phyloP scores from a whole-genome alignment of 2,329 filamentous ascomycete genomes.

The Fusarium sarcochroum region DNA sequence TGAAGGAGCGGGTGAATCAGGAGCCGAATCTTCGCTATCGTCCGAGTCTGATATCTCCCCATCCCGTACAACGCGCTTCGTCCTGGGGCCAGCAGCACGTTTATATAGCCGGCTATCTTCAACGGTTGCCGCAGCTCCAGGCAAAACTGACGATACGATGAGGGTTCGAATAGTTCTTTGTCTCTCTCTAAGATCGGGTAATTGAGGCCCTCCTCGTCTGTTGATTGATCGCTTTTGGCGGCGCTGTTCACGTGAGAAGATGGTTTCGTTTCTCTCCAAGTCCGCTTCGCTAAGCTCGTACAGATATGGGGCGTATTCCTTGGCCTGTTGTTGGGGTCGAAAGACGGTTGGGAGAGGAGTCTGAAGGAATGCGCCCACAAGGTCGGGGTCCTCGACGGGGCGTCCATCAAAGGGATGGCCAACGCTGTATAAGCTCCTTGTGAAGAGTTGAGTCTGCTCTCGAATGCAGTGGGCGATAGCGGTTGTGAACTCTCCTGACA shows the following conservation, averaged over 20 bases:
- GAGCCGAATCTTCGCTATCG: slow-evolving; percentile 88
- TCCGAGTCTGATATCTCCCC: slow-evolving; percentile 89
- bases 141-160: slow-evolving; percentile 91
- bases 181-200: slow-evolving; percentile 96
- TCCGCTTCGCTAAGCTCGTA: slow-evolving; percentile 95
- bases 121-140: slow-evolving; percentile 82
- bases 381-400: slow-evolving; percentile 91
- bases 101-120: slow-evolving; percentile 93
- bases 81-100: slow-evolving; percentile 72
- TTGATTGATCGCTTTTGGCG: slow-evolving; percentile 97
- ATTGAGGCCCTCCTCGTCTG: slow-evolving; percentile 87
- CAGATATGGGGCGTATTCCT: slow-evolving; percentile 93
- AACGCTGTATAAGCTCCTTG: slow-evolving; percentile 90
- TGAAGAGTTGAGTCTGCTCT: slow-evolving; percentile 95
- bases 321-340: slow-evolving; percentile 90
- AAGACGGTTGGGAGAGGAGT: slow-evolving; percentile 88
- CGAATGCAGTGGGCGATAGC: slow-evolving; percentile 98
- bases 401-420: slow-evolving; percentile 96
- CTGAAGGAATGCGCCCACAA: slow-evolving; percentile 86
- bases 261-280: slow-evolving; percentile 89
- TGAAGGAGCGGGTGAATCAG: slow-evolving; percentile 86
- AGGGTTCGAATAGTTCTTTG: slow-evolving; percentile 94
- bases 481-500: slow-evolving; percentile 96
- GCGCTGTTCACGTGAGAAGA: slow-evolving; percentile 92
- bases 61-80: slow-evolving; percentile 68